Evolutionary conservation across 163 green algal genomes (phyloP).

Genomic region (Volvox carteri): DNA sequence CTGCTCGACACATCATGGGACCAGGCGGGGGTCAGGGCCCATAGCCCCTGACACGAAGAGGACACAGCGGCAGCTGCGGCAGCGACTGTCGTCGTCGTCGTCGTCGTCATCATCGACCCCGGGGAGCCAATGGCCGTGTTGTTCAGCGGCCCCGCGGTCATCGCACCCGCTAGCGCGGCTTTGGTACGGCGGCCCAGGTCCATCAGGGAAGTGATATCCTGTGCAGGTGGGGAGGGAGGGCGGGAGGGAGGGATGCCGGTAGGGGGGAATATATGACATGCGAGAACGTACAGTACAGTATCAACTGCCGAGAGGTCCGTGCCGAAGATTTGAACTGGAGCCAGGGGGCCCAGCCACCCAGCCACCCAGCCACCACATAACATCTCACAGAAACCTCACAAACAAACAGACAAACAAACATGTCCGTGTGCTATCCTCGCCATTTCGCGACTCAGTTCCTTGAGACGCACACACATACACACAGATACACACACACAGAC

Average conservation of each 20-base stretch:
- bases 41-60: constrained; percentile 61
- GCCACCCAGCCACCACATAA: background rate
- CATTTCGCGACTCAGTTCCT: no score
- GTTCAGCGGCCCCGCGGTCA: constrained; percentile 7
- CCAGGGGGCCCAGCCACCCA: background rate
- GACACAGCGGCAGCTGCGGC: background rate
- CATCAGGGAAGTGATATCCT: constrained; percentile 31
- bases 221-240: background rate
- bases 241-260: no score
- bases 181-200: constrained; percentile 11
- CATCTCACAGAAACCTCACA: no score
- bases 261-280: no score
- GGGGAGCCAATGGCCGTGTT: no score
- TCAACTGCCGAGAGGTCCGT: no score
- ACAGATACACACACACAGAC: background rate
- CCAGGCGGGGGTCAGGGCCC: constrained; percentile 36
- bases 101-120: background rate
- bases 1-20: constrained; percentile 17
- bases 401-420: no score
- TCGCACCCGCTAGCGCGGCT: background rate
- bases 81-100: background rate
- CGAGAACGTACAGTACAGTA: no score
- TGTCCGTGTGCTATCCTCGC: no score
- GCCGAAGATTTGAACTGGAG: no score
- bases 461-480: background rate